phyloP scores from a whole-genome alignment of 768 basidiomycete genomes.

The Termitomyces sp. region DNA sequence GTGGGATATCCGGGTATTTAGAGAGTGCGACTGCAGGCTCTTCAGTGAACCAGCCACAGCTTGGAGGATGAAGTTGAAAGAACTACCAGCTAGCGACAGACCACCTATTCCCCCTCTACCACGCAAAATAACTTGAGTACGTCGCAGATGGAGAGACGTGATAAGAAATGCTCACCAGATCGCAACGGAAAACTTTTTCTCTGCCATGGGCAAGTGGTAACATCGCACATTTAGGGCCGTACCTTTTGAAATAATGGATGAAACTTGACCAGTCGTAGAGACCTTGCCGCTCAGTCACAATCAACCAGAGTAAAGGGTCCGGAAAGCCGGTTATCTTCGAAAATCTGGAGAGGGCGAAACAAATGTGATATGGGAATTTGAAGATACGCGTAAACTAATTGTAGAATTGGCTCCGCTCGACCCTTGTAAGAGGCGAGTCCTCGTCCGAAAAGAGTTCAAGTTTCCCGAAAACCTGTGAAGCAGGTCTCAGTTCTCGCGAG shows the following conservation, averaged over 20 bases:
- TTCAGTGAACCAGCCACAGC: background rate
- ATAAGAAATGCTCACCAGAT: background rate
- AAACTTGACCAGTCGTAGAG: background rate
- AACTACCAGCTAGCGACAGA: conserved; percentile 16
- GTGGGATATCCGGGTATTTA: conserved; percentile 27
- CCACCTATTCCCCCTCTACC: conserved; percentile 27
- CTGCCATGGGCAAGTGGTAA: background rate
- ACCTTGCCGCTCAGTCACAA: background rate
- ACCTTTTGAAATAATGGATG: background rate
- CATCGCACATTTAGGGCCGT: background rate
- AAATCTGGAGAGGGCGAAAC: background rate
- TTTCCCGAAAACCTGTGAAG: background rate
- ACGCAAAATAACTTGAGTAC: background rate
- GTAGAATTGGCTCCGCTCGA: background rate
- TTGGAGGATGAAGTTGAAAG: background rate
- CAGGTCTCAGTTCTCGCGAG: background rate
- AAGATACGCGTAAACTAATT: background rate
- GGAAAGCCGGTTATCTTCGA: background rate
- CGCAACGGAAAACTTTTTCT: background rate
- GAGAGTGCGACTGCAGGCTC: conserved; percentile 14
- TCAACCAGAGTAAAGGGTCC: background rate
- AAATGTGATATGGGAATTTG: background rate
- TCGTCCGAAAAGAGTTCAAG: background rate
- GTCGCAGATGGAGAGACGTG: background rate
- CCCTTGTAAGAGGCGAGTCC: background rate